Conservation (phyloP, 2,329 filamentous ascomycete genomes). For the Alternaria infectoria region DNA sequence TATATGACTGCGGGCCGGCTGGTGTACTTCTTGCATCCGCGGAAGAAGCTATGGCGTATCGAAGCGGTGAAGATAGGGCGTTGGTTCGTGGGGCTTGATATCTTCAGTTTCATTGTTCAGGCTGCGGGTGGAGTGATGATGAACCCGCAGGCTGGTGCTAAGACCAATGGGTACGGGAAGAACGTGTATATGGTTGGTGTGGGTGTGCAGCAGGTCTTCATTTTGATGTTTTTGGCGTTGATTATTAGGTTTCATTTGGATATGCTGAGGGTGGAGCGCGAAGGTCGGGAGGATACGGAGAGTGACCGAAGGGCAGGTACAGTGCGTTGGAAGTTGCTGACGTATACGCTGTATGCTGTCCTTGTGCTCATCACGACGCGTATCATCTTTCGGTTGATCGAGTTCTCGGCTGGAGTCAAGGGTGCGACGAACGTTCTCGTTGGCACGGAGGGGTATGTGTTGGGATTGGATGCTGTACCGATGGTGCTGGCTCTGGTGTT, state of each 20-base stretch:
- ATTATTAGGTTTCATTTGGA: neutral
- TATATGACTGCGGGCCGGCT: conserved; percentile 51
- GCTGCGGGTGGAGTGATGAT: neutral
- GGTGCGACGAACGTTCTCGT: conserved; percentile 20
- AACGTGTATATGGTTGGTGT: neutral
- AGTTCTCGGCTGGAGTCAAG: conserved; percentile 59
- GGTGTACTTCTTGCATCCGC: conserved; percentile 48
- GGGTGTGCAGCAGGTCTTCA: neutral
- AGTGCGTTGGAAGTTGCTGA: conserved; percentile 24
- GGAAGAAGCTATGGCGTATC: conserved; percentile 43
- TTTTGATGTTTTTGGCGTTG: neutral
- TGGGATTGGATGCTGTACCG: conserved; percentile 60
- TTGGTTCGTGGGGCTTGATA: neutral
- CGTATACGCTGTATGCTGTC: conserved; percentile 51
- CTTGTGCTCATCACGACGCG: conserved; percentile 56
- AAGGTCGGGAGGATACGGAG: neutral
- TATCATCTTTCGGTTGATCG: conserved; percentile 66
- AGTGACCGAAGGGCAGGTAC: neutral
- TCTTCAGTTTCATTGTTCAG: neutral
- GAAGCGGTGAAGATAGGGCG: conserved; percentile 42
- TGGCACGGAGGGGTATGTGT: conserved; percentile 50
- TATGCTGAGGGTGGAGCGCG: neutral
- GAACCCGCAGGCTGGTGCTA: neutral
- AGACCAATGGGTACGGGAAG: neutral
- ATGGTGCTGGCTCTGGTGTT: conserved; percentile 55